Percentiles rank a stretch among this genome's conserved stretches.
Evolutionary conservation across 2,329 filamentous ascomycete genomes (phyloP).

Genomic region (Epicoccum nigrum): DNA sequence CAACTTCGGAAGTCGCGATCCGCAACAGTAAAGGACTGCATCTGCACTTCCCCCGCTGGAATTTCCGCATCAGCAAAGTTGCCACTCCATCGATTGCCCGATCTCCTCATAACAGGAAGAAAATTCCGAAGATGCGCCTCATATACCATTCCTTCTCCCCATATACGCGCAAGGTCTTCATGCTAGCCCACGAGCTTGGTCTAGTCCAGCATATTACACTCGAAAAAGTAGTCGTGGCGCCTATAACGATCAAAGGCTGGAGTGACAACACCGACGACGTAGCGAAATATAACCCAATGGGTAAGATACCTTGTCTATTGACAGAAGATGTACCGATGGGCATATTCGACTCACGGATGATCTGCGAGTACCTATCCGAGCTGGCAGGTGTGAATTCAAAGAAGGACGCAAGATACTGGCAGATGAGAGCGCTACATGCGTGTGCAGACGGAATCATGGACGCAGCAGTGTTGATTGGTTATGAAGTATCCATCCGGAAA

Average conservation of each 20-base stretch:
- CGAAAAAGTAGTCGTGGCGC: conserved; percentile 40
- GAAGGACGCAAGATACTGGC: conserved; percentile 28
- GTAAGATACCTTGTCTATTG: conserved; percentile 39
- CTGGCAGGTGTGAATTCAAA: conserved; percentile 17
- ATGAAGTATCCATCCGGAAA: conserved; percentile 35
- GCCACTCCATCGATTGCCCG: neutral
- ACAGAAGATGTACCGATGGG: conserved; percentile 32
- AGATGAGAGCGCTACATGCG: conserved; percentile 31
- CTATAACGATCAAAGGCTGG: conserved; percentile 36
- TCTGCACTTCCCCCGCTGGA: conserved; percentile 50
- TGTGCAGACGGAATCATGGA: conserved; percentile 41
- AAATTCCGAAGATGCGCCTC: conserved; percentile 33
- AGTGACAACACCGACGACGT: conserved; percentile 40
- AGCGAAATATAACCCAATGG: conserved; percentile 35
- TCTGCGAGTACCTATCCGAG: conserved; percentile 35
- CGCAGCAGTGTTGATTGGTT: conserved; percentile 35
- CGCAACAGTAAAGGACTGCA: conserved; percentile 32
- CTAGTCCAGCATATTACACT: conserved; percentile 33
- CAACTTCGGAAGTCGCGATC: conserved; percentile 35
- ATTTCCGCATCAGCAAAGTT: conserved; percentile 40
- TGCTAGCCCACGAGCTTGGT: conserved; percentile 35
- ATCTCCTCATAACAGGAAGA: neutral
- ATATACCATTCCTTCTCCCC: conserved; percentile 41
- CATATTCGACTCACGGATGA: conserved; percentile 38
- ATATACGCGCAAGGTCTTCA: conserved; percentile 38